phyloP scores from a whole-genome alignment of 176 grass and related monocot species.

The Paspalum vaginatum region DNA sequence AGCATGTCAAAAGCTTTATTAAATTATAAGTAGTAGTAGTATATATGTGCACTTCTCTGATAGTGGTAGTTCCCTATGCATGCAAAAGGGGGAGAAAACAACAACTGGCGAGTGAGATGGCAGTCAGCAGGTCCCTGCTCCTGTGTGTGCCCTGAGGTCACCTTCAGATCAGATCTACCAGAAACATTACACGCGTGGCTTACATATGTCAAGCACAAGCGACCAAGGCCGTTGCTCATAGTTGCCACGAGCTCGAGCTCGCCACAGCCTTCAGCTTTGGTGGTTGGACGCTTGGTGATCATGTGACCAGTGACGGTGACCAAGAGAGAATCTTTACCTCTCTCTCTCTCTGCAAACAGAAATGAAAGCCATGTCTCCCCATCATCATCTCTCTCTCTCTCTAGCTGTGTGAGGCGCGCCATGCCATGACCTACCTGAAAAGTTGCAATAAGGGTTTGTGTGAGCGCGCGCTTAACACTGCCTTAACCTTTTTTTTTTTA shows the following conservation, averaged over 20 bases:
- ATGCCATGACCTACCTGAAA: constrained; percentile 35
- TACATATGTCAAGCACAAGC: constrained; percentile 40
- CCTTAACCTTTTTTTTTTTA: background rate
- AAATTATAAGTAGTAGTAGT: too few species aligned
- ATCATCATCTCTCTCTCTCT: constrained; percentile 3
- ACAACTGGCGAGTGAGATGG: background rate
- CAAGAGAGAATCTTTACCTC: constrained; percentile 29
- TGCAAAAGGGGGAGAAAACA: too few species aligned
- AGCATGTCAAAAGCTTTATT: too few species aligned
- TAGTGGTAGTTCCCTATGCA: too few species aligned
- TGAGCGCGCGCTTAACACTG: background rate
- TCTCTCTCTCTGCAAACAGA: background rate
- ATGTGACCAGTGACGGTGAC: too few species aligned
- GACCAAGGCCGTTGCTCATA: constrained; percentile 31
- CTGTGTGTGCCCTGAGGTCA: constrained; percentile 22
- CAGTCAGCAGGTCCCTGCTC: background rate
- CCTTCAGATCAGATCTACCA: constrained; percentile 38
- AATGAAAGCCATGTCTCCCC: constrained; percentile 21
- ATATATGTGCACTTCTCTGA: too few species aligned
- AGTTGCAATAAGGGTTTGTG: constrained; percentile 26
- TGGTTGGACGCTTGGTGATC: constrained; percentile 14
- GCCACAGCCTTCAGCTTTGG: constrained; percentile 38
- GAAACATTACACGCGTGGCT: constrained; percentile 21
- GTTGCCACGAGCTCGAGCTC: constrained; percentile 16
- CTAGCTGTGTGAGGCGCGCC: background rate